phyloP scores from a whole-genome alignment of 495 filamentous ascomycete genomes.

The Cercophora scortea region DNA sequence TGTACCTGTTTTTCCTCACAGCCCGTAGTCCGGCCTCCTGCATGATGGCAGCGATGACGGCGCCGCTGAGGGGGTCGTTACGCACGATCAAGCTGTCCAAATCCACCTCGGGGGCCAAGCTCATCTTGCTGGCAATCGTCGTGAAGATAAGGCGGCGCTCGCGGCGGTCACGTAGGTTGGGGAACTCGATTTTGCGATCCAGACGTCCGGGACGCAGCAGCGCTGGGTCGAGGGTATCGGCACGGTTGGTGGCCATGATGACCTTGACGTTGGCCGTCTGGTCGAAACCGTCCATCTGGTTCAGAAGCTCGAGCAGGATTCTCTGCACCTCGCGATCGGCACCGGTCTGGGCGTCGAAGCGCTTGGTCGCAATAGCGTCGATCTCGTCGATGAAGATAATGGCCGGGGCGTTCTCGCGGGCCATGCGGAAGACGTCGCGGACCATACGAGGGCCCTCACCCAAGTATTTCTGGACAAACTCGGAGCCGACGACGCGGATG shows the following conservation, averaged over 20 bases:
- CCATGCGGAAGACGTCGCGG: conserved; percentile 98
- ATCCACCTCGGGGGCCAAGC: conserved; percentile 89
- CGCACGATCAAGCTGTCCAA: conserved; percentile 90
- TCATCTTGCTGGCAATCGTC: conserved; percentile 96
- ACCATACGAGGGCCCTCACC: conserved; percentile 98
- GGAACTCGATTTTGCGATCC: conserved; percentile 98
- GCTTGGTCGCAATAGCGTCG: conserved; percentile 97
- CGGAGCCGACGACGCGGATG: conserved; percentile 94
- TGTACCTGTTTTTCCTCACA: conserved; percentile 96
- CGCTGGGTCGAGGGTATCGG: conserved; percentile 92
- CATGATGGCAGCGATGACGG: conserved; percentile 98
- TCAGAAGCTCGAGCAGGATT: conserved; percentile 91
- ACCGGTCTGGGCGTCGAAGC: conserved; percentile 96
- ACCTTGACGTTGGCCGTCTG: conserved; percentile 98
- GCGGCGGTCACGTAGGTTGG: conserved; percentile 77
- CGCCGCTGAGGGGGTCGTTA: conserved; percentile 91
- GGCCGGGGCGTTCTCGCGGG: conserved; percentile 90
- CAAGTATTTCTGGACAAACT: conserved; percentile 98
- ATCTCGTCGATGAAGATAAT: conserved; percentile 99
- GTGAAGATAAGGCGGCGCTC: conserved; percentile 94
- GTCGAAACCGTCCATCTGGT: conserved; percentile 99
- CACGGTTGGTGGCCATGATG: conserved; percentile 99
- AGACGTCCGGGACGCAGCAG: conserved; percentile 89
- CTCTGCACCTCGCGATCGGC: conserved; percentile 97
- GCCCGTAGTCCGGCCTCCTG: conserved; percentile 94